Evolutionary conservation across 1,284 basidiomycete genomes (phyloP).

Genomic region (Trametes polyzona): DNA sequence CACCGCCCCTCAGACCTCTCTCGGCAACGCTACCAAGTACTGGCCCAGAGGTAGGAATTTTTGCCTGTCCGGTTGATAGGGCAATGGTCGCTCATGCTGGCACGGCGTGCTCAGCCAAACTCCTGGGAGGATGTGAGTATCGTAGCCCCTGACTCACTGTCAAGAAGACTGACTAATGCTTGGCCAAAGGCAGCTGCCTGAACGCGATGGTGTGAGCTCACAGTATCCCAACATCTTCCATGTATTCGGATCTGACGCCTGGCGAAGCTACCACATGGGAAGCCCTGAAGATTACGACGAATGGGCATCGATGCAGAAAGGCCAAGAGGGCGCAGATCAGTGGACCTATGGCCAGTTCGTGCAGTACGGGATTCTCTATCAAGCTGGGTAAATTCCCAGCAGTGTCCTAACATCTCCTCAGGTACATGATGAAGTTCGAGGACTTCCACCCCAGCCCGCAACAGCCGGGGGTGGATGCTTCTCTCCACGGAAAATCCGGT

Average conservation of each 20-base stretch:
- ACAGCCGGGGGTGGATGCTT: conserved; percentile 50
- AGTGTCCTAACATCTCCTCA: conserved; percentile 26
- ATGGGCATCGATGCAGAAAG: conserved; percentile 54
- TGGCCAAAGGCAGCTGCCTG: conserved; percentile 57
- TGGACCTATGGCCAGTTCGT: conserved; percentile 67
- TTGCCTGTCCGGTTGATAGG: too few species aligned
- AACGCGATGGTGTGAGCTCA: conserved; percentile 64
- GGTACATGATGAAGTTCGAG: conserved; percentile 68
- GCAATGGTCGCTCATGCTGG: too few species aligned
- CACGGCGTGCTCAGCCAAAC: conserved; percentile 60
- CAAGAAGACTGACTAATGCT: background rate
- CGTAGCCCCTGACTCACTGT: background rate
- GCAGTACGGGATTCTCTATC: conserved; percentile 35
- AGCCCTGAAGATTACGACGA: conserved; percentile 72
- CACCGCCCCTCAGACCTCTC: conserved; percentile 58
- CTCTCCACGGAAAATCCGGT: conserved; percentile 50
- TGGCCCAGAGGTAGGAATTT: conserved; percentile 61
- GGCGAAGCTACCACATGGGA: conserved; percentile 67
- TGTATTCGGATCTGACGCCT: background rate
- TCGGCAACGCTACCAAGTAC: conserved; percentile 49
- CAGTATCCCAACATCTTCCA: background rate
- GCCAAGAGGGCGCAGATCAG: conserved; percentile 51
- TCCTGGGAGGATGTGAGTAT: conserved; percentile 70
- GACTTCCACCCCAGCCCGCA: conserved; percentile 49
- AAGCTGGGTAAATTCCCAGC: too few species aligned